phyloP scores from a whole-genome alignment of 306 rosid genomes.

The Gastrolobium villosum region DNA sequence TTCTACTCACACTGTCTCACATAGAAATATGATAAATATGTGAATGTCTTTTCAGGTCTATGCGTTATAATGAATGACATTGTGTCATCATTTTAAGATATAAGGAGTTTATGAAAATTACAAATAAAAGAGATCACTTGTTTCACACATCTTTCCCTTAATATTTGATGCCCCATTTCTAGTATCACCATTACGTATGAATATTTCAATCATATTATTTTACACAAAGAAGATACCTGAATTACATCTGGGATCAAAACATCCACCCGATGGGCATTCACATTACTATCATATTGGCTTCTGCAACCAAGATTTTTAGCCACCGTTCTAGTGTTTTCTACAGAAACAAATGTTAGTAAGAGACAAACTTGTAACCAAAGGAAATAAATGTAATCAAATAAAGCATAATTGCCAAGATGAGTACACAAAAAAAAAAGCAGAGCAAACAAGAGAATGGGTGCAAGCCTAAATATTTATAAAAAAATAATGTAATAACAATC shows the following conservation, averaged over 20 bases:
- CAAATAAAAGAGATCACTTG: constrained; percentile 28
- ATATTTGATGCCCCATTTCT: constrained; percentile 21
- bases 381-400: constrained; percentile 34
- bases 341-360: constrained; percentile 41
- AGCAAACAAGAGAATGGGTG: constrained; percentile 12
- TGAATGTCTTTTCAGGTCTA: constrained; percentile 24
- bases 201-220: constrained; percentile 32
- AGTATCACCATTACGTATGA: constrained; percentile 27
- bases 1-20: neutral
- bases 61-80: constrained; percentile 18
- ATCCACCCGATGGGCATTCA: constrained; percentile 66
- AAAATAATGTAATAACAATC: neutral
- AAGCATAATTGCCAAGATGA: neutral
- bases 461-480: neutral
- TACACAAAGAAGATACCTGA: constrained; percentile 68
- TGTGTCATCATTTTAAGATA: constrained; percentile 18
- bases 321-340: constrained; percentile 92
- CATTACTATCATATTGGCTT: constrained; percentile 53
- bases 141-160: constrained; percentile 29
- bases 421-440: neutral
- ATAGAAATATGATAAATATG: constrained; percentile 23
- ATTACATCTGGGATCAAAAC: constrained; percentile 93
- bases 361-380: constrained; percentile 26
- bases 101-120: neutral
- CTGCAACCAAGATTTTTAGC: constrained; percentile 93